These are phyloP conservation scores for Aspergillus proliferans DNA, from an alignment of 2,329 filamentous ascomycete genomes.

Conservation along the genomic window DNA sequence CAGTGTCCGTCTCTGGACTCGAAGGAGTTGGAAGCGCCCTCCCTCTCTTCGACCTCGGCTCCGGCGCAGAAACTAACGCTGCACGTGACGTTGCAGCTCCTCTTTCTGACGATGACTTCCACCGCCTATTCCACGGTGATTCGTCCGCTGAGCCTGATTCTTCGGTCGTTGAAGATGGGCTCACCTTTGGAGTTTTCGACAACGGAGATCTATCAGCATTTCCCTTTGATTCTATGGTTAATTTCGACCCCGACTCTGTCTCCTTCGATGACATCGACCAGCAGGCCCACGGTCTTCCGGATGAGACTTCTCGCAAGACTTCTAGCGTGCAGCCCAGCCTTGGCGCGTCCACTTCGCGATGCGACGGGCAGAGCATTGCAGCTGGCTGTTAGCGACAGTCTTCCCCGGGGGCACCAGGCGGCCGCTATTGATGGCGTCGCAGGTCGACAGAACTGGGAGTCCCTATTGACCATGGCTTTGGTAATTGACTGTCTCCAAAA, in stretches of 20 bases:
- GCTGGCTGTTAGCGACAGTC: slow-evolving; percentile 41
- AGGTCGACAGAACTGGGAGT: slow-evolving; percentile 36
- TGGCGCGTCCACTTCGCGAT: slow-evolving; percentile 49
- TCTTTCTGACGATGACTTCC: slow-evolving; percentile 65
- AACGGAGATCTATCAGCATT: slow-evolving; percentile 44
- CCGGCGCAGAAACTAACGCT: slow-evolving; percentile 43
- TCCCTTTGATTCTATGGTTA: slow-evolving; percentile 51
- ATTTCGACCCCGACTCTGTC: slow-evolving; percentile 48
- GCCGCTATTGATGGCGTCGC: slow-evolving; percentile 22
- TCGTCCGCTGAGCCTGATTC: slow-evolving; percentile 64
- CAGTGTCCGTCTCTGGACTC: slow-evolving; percentile 86
- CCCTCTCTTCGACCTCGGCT: slow-evolving; percentile 35
- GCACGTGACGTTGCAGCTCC: slow-evolving; percentile 57
- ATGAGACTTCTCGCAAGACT: slow-evolving; percentile 46
- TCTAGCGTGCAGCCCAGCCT: slow-evolving; percentile 48
- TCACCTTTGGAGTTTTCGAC: slow-evolving; percentile 63
- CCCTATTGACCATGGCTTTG: slow-evolving; percentile 42
- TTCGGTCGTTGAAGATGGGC: slow-evolving; percentile 69
- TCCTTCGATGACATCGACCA: slow-evolving; percentile 35
- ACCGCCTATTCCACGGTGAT: slow-evolving; percentile 54
- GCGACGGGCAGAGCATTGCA: slow-evolving; percentile 50
- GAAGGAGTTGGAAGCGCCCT: slow-evolving; percentile 44
- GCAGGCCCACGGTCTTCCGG: slow-evolving; percentile 44
- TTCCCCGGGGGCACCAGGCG: slow-evolving; percentile 30
- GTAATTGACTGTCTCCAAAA: slow-evolving; percentile 37